phyloP scores from a whole-genome alignment of 2,329 filamentous ascomycete genomes.

The Huntiella bhutanensis region DNA sequence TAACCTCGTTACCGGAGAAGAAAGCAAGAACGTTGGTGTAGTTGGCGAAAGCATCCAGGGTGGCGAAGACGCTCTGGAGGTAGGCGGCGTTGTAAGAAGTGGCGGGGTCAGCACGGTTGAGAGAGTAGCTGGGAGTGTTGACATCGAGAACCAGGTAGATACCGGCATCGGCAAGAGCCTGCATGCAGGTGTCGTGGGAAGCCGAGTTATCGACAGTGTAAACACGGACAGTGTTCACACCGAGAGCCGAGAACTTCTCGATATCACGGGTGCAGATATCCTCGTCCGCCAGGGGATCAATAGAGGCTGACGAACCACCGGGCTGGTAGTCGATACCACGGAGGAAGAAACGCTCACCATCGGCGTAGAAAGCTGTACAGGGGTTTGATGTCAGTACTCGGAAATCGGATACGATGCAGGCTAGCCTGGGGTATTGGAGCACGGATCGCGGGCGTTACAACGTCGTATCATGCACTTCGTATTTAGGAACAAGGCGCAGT shows the following conservation, averaged over 20 bases:
- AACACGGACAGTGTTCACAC: conserved; percentile 79
- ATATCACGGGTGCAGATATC: conserved; percentile 62
- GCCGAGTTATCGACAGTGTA: conserved; percentile 80
- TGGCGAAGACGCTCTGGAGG: conserved; percentile 69
- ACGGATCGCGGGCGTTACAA: too few species aligned
- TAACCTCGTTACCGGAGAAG: conserved; percentile 68
- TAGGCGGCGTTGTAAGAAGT: conserved; percentile 75
- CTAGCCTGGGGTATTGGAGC: too few species aligned
- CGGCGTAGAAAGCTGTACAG: conserved; percentile 33
- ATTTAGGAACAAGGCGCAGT: too few species aligned
- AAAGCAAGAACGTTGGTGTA: conserved; percentile 79
- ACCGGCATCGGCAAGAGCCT: conserved; percentile 55
- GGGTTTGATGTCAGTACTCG: not conserved
- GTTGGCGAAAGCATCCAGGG: conserved; percentile 62
- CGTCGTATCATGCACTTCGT: not conserved
- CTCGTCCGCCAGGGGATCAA: conserved; percentile 60
- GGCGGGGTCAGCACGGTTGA: conserved; percentile 52
- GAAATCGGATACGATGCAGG: too few species aligned
- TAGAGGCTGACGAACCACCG: conserved; percentile 33
- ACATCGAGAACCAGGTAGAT: conserved; percentile 88
- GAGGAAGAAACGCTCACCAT: conserved; percentile 35
- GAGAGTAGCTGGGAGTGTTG: conserved; percentile 75
- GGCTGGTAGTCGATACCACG: conserved; percentile 45
- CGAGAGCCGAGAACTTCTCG: conserved; percentile 61
- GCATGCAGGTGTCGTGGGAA: conserved; percentile 75